phyloP scores from a whole-genome alignment of 331 rosid species.

The Rosa hybrid region DNA sequence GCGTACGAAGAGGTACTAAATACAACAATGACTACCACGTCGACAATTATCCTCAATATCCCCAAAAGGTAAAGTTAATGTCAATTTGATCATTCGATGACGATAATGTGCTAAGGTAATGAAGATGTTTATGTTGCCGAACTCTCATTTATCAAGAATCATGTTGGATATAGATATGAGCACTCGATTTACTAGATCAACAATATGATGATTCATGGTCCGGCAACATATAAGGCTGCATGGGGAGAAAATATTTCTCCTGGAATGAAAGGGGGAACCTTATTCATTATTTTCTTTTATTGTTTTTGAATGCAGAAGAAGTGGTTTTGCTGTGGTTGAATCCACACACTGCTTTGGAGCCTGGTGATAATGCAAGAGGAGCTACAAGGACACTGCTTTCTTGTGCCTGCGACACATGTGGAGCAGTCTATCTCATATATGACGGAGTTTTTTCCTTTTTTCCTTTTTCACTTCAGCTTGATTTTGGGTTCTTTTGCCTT shows the following conservation, averaged over 20 bases:
- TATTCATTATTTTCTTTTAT: neutral
- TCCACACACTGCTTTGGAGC: conserved; percentile 10
- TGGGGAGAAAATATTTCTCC: neutral
- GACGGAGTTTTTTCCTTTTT: neutral
- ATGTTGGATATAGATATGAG: neutral
- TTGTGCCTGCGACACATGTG: conserved; percentile 12
- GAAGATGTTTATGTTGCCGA: neutral
- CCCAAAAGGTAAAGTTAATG: conserved; percentile 43
- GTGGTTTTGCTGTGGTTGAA: conserved; percentile 85
- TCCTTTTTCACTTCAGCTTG: neutral
- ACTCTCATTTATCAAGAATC: neutral
- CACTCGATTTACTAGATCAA: too few species aligned
- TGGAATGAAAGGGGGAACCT: neutral
- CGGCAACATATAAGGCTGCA: neutral
- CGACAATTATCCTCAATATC: conserved; percentile 26
- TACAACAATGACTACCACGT: conserved; percentile 18
- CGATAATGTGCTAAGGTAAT: neutral
- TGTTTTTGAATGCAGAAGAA: conserved; percentile 48
- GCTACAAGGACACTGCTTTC: conserved; percentile 3
- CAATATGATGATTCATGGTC: too few species aligned
- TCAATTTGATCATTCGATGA: neutral
- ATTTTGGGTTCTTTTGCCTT: neutral
- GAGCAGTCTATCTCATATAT: neutral
- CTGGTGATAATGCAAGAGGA: conserved; percentile 16
- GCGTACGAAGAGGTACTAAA: conserved; percentile 13